phyloP scores from a whole-genome alignment of 2,329 filamentous ascomycete species.

The Talaromyces sp. region DNA sequence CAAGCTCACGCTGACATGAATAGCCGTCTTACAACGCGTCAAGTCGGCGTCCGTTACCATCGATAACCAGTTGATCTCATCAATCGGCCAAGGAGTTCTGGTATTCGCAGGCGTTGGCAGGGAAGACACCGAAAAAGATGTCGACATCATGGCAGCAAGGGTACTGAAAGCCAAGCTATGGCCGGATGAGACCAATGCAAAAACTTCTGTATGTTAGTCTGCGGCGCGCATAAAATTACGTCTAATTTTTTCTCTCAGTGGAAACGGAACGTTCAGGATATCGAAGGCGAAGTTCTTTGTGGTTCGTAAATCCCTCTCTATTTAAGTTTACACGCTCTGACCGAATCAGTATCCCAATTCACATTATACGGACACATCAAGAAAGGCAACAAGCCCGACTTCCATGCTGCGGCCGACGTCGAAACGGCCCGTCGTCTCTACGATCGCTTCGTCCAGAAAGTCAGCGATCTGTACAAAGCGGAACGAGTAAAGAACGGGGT shows the following conservation, averaged over 20 bases:
- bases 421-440: slow-evolving; percentile 79
- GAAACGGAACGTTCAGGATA: slow-evolving; percentile 86
- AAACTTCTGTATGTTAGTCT: neutral
- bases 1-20: neutral
- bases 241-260: slow-evolving; percentile 54
- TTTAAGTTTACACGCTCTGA: neutral
- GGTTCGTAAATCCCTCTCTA: slow-evolving; percentile 49
- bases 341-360: slow-evolving; percentile 82
- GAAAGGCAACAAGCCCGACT: slow-evolving; percentile 93
- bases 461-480: slow-evolving; percentile 66
- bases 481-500: slow-evolving; percentile 89
- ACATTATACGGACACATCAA: slow-evolving; percentile 90
- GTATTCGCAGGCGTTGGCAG: slow-evolving; percentile 90
- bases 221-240: neutral
- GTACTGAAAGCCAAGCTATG: slow-evolving; percentile 87
- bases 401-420: slow-evolving; percentile 79
- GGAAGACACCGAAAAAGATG: slow-evolving; percentile 85
- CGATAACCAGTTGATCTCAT: slow-evolving; percentile 82
- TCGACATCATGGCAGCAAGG: slow-evolving; percentile 76
- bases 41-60: slow-evolving; percentile 94
- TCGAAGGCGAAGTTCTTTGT: slow-evolving; percentile 88
- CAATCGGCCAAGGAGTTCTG: slow-evolving; percentile 83
- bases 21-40: slow-evolving; percentile 63
- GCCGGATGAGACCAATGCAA: slow-evolving; percentile 70
- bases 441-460: slow-evolving; percentile 73